Percentiles rank a stretch among this genome's conserved stretches.
Conservation (phyloP, 495 filamentous ascomycete genomes). For the Penicillium argentinense region DNA sequence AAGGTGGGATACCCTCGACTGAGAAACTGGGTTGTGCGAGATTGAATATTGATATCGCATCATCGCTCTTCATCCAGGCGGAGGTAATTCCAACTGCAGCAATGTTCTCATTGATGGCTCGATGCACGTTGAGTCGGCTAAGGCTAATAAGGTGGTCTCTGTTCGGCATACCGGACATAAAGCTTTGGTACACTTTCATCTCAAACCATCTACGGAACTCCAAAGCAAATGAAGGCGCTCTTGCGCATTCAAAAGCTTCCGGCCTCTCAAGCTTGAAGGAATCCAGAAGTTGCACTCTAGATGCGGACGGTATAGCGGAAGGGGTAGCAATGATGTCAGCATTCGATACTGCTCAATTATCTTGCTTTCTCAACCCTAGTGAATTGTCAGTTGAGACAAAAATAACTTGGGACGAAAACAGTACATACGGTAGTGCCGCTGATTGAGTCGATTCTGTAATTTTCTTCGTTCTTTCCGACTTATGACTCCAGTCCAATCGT, state of each 20-base stretch:
- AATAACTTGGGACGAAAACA: neutral
- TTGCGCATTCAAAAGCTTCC: slow-evolving; percentile 7
- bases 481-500: slow-evolving; percentile 22
- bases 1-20: slow-evolving; percentile 17
- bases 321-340: neutral
- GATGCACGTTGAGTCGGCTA: slow-evolving; percentile 18
- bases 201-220: slow-evolving; percentile 5
- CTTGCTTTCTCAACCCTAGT: slow-evolving; percentile 3
- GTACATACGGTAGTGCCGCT: slow-evolving; percentile 15
- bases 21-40: slow-evolving; percentile 12
- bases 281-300: neutral
- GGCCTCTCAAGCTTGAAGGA: neutral
- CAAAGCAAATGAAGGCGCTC: neutral
- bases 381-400: neutral
- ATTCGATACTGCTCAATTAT: neutral
- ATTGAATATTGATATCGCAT: slow-evolving; percentile 28
- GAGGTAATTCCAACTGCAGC: slow-evolving; percentile 16
- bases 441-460: slow-evolving; percentile 23
- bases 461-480: slow-evolving; percentile 15
- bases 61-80: slow-evolving; percentile 16
- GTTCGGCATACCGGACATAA: slow-evolving; percentile 9
- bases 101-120: slow-evolving; percentile 20
- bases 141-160: slow-evolving; percentile 19
- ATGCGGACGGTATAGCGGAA: neutral
- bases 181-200: slow-evolving; percentile 3